Conservation (phyloP, 2,329 filamentous ascomycete species). For the Trichoderma sp. region DNA sequence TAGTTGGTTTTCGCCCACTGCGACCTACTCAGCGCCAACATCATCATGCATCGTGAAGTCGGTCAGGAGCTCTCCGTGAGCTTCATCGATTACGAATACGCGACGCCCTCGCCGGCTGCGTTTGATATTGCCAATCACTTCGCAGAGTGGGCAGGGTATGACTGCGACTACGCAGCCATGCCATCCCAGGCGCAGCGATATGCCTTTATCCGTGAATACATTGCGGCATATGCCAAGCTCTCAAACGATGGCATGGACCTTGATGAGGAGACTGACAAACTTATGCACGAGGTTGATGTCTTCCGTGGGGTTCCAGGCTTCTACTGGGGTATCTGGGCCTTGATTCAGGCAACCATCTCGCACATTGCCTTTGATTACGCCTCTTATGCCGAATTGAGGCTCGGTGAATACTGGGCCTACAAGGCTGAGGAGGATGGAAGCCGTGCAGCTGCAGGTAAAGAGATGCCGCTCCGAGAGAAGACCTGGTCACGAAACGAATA, state of each 20-base stretch:
- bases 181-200: conserved; percentile 74
- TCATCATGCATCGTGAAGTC: conserved; percentile 66
- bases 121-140: conserved; percentile 99
- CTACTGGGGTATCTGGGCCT: conserved; percentile 88
- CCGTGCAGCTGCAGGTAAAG: conserved; percentile 48
- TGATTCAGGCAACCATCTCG: conserved; percentile 92
- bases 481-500: conserved; percentile 61
- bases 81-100: conserved; percentile 99
- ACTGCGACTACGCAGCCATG: conserved; percentile 83
- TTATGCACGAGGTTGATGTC: conserved; percentile 77
- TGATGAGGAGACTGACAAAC: conserved; percentile 61
- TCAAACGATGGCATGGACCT: conserved; percentile 45
- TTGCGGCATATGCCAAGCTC: conserved; percentile 65
- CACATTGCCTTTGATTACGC: conserved; percentile 97
- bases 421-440: conserved; percentile 68
- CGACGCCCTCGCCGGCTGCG: conserved; percentile 85
- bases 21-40: conserved; percentile 93
- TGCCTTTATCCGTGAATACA: conserved; percentile 80
- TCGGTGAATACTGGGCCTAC: conserved; percentile 94
- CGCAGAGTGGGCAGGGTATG: conserved; percentile 95
- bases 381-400: conserved; percentile 77
- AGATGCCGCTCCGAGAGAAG: conserved; percentile 71
- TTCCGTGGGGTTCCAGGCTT: conserved; percentile 90
- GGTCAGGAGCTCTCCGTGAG: conserved; percentile 44
- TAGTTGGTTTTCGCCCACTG: conserved; percentile 91